Conservation (phyloP, 2,329 filamentous ascomycete species). For the Corniculantispora saksenae region DNA sequence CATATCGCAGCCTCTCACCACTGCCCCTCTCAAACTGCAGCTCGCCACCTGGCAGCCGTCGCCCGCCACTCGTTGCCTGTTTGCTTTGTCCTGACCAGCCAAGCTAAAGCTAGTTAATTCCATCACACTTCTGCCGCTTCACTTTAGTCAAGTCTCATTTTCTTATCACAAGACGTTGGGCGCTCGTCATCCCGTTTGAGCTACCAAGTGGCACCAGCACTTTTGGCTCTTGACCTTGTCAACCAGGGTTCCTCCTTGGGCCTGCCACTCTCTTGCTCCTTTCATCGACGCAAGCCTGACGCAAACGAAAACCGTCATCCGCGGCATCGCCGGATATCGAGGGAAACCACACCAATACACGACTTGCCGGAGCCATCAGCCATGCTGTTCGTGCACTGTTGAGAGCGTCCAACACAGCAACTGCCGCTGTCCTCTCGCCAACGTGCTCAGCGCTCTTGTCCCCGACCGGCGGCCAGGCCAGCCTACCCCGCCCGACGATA, state of each 20-base stretch:
- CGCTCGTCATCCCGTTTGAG: not conserved
- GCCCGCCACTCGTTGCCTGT: constrained; percentile 5
- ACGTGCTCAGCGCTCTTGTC: not conserved
- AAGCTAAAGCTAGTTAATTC: not conserved
- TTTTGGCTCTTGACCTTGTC: not conserved
- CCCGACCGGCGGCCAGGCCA: not conserved
- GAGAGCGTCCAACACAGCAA: constrained; percentile 13
- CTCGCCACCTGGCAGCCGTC: constrained; percentile 11
- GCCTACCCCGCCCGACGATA: not conserved
- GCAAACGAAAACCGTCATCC: constrained; percentile 3
- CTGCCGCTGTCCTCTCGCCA: not conserved
- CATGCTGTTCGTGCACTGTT: constrained; percentile 17
- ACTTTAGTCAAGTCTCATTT: not conserved
- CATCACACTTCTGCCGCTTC: not conserved
- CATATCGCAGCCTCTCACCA: not conserved
- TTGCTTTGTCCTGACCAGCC: constrained; percentile 1
- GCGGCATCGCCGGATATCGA: not conserved
- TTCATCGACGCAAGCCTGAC: constrained; percentile 15
- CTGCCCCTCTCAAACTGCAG: not conserved
- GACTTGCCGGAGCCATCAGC: not conserved
- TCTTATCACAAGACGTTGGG: not conserved
- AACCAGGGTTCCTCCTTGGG: not conserved
- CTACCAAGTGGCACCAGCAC: not conserved
- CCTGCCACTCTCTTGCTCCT: constrained; percentile 6
- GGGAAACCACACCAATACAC: not conserved